Evolutionary conservation across 495 filamentous ascomycete species (phyloP).

Genomic region (Lepidopterella palustris): DNA sequence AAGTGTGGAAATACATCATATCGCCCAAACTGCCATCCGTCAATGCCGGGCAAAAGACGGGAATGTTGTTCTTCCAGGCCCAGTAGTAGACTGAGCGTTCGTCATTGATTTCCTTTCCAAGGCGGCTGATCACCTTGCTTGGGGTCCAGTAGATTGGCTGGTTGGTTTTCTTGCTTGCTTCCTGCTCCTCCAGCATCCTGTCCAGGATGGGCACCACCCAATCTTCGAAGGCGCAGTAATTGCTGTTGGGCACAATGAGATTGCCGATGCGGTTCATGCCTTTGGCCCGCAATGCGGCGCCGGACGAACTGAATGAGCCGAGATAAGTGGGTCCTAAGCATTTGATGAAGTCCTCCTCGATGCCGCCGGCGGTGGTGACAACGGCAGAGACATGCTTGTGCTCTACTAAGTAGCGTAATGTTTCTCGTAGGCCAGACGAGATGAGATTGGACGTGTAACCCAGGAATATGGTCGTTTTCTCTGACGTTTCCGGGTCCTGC

Average conservation of each 20-base stretch:
- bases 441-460: slow-evolving; percentile 97
- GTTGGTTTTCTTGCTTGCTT: slow-evolving; percentile 57
- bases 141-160: slow-evolving; percentile 83
- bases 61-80: slow-evolving; percentile 89
- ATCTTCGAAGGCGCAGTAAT: slow-evolving; percentile 96
- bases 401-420: slow-evolving; percentile 84
- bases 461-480: slow-evolving; percentile 84
- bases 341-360: slow-evolving; percentile 98
- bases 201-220: slow-evolving; percentile 92
- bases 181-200: slow-evolving; percentile 86
- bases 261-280: slow-evolving; percentile 96
- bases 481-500: slow-evolving; percentile 62
- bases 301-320: slow-evolving; percentile 69
- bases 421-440: slow-evolving; percentile 87
- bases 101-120: slow-evolving; percentile 89
- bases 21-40: slow-evolving; percentile 93
- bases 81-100: slow-evolving; percentile 86
- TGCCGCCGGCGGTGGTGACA: slow-evolving; percentile 91
- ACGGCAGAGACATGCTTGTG: slow-evolving; percentile 85
- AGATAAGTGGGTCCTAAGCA: slow-evolving; percentile 91
- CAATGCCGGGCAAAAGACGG: slow-evolving; percentile 91
- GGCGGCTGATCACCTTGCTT: slow-evolving; percentile 71
- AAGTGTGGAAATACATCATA: slow-evolving; percentile 97
- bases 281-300: slow-evolving; percentile 66
- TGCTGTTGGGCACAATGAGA: slow-evolving; percentile 89